Evolutionary conservation across 805 yeast species (phyloP).

Genomic region (Saccharomyces eubayanus): DNA sequence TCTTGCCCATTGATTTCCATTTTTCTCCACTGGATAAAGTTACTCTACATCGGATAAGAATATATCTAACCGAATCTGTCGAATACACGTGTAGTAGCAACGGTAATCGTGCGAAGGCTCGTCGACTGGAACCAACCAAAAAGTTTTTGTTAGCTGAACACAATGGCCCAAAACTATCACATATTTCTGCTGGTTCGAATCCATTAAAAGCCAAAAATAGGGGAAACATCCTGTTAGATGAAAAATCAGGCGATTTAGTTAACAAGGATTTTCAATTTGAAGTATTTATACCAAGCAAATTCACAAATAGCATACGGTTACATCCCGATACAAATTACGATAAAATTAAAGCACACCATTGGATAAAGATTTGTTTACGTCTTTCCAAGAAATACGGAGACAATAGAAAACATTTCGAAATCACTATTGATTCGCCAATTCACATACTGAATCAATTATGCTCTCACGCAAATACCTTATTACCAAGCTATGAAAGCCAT

Average conservation of each 20-base stretch:
- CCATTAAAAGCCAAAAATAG: conserved; percentile 29
- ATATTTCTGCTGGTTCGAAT: conserved; percentile 22
- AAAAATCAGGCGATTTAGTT: conserved; percentile 45
- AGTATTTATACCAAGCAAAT: conserved; percentile 63
- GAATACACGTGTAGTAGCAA: conserved; percentile 61
- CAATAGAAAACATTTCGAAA: conserved; percentile 82
- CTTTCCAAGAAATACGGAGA: conserved; percentile 53
- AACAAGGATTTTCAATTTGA: conserved; percentile 78
- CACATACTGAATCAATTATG: conserved; percentile 68
- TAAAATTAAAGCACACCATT: conserved; percentile 79
- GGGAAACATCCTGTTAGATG: conserved; percentile 34
- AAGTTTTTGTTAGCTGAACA: conserved; percentile 75
- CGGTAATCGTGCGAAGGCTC: conserved; percentile 69
- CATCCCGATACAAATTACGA: conserved; percentile 82
- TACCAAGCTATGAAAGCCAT: conserved; percentile 55
- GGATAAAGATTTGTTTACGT: conserved; percentile 83
- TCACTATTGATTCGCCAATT: conserved; percentile 88
- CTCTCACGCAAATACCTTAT: conserved; percentile 66
- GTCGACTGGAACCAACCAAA: conserved; percentile 78
- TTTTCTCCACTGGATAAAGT: conserved; percentile 81
- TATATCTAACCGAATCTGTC: conserved; percentile 76
- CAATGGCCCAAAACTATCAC: conserved; percentile 41
- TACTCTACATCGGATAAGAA: conserved; percentile 71
- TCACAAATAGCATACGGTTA: conserved; percentile 46
- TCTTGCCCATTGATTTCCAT: conserved; percentile 72